Evolutionary conservation across 2,329 filamentous ascomycete genomes (phyloP).

Genomic region (Nannizziopsis barbatae): DNA sequence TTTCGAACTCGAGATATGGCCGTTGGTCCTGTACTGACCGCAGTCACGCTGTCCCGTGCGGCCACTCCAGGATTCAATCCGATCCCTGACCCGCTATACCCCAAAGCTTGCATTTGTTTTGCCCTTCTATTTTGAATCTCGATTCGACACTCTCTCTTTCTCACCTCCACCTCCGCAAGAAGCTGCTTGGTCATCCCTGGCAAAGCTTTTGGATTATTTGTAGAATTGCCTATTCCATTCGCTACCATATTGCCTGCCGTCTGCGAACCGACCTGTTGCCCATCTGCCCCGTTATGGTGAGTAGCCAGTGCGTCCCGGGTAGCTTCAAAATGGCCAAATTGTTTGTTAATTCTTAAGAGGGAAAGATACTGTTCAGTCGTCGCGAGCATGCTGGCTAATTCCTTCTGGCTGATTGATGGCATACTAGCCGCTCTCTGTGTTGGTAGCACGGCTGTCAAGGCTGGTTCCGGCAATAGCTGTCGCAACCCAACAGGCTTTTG

Average conservation of each 20-base stretch:
- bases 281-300: too few species aligned
- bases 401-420: slow-evolving; percentile 1
- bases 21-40: neutral
- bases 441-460: slow-evolving; percentile 5
- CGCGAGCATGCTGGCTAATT: slow-evolving; percentile 3
- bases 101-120: neutral
- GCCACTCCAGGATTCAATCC: neutral
- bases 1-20: slow-evolving; percentile 2
- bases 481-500: neutral
- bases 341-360: neutral
- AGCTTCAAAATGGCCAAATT: neutral
- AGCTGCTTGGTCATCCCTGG: neutral
- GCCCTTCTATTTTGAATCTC: neutral
- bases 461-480: slow-evolving; percentile 3
- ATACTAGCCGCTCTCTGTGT: slow-evolving; percentile 1
- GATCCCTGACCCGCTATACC: neutral
- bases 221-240: neutral
- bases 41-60: neutral
- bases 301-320: neutral
- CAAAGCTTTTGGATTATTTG: neutral
- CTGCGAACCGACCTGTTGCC: neutral
- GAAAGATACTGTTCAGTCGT: slow-evolving; percentile 7
- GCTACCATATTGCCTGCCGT: neutral
- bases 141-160: neutral
- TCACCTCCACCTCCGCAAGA: neutral